Base-by-base conservation (phyloP, 73 alveolate species). In the Stentor coeruleus region DNA sequence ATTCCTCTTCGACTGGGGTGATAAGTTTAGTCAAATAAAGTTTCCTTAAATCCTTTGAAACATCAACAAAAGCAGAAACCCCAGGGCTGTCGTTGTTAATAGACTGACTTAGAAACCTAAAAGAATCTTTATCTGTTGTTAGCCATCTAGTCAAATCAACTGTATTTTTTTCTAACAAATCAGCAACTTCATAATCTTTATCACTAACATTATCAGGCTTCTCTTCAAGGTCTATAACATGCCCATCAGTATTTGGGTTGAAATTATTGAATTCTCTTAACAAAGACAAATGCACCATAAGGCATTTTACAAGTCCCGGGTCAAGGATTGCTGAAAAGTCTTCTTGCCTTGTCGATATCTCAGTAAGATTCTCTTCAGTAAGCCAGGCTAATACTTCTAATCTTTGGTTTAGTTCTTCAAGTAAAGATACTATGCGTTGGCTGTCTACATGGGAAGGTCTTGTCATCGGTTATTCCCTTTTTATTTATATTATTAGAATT, bases 1-100 rank as follows among this genome's bases (percentile, higher is more conserved):
- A 14, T 75, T 75, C 83, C 39, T 75, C 83, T 40, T 75, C 83
- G 39, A 75, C 83, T 36, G 83, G 74, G 6, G 83, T 75, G 35
- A 40, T 39, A 1, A 75, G 38, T 37, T 75, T 75, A 39, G 6
- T 75, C 20, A 75, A 33, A 33, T 39, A 75, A 2, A 75, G 72
- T 75, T 75, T 39, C 38, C 38, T 15, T 66, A 75, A 33, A 38
- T 75, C 72, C 2, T 75, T 75, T 35, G 72, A 20, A n/a, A 31
- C 37, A 35, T 75, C 72, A 20, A 35, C 0, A 3, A 75, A 75
- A 35, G 15, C 33, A 26, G 35, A 6, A 3, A 39, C 58, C 66
- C 83, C 79, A 28, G 79, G 2, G 33, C 40, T 20, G 14, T 37
- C 37, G 39, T 26, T 20, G 39, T 31, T 2, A 26, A 66, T 33